Percentiles rank a stretch among this genome's conserved stretches.
These are phyloP conservation scores for Xylariaceae sp. DNA, from an alignment of 2,329 filamentous ascomycete species.

Conservation along the genomic window DNA sequence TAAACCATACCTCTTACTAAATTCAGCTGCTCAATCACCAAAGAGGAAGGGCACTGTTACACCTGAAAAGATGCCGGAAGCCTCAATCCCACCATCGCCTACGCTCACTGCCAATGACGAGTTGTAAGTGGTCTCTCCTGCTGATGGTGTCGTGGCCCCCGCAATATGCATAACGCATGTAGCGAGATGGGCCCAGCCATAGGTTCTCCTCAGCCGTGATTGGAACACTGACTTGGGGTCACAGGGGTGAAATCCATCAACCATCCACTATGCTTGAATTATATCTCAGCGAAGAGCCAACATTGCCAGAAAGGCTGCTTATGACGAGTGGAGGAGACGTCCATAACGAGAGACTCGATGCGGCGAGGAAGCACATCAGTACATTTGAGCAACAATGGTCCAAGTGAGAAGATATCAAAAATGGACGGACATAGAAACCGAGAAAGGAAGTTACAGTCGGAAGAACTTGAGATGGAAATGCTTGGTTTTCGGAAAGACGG, in stretches of 20 bases:
- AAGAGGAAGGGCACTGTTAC: neutral
- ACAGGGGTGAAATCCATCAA: slow-evolving; percentile 3
- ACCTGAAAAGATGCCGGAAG: slow-evolving; percentile 1
- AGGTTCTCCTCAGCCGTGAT: neutral
- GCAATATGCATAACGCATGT: neutral
- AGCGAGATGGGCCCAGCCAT: slow-evolving; percentile 5
- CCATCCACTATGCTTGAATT: slow-evolving; percentile 9
- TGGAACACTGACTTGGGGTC: neutral
- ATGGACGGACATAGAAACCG: neutral
- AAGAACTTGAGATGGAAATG: slow-evolving; percentile 10
- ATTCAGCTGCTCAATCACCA: neutral
- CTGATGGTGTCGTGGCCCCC: neutral
- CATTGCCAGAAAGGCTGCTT: slow-evolving; percentile 4
- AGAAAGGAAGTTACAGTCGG: slow-evolving; percentile 5
- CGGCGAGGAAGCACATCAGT: neutral
- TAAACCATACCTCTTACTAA: neutral
- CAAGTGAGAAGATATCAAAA: neutral
- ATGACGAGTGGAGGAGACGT: neutral
- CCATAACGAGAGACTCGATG: neutral
- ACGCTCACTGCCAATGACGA: neutral
- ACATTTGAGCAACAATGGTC: slow-evolving; percentile 7
- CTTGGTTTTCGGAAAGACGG: no score
- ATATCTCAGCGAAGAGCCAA: slow-evolving; percentile 16
- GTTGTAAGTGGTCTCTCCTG: slow-evolving; percentile 10
- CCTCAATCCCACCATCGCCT: slow-evolving; percentile 3